Conservation (phyloP, 805 yeast species). For the Blastobotrys mokoenaii region DNA sequence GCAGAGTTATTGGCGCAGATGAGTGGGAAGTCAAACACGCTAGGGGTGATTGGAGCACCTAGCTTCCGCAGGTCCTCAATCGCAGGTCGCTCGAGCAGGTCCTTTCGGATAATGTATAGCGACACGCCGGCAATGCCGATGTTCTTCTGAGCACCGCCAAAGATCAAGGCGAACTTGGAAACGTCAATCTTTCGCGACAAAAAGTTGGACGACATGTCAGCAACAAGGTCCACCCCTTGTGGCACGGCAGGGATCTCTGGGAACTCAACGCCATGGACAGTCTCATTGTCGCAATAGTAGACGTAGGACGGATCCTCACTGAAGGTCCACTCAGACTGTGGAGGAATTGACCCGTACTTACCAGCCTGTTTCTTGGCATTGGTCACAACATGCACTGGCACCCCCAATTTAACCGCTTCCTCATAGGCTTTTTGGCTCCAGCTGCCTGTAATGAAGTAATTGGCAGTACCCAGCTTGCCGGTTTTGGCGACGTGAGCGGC, state of each 20-base stretch:
- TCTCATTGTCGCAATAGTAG: constrained; percentile 93
- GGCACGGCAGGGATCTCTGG: constrained; percentile 46
- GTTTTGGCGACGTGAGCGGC: constrained; percentile 66
- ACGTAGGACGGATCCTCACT: constrained; percentile 68
- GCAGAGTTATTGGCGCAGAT: constrained; percentile 86
- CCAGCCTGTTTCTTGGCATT: constrained; percentile 45
- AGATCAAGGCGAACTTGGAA: constrained; percentile 73
- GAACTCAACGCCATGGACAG: constrained; percentile 92
- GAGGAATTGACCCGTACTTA: constrained; percentile 63
- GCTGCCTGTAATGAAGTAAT: constrained; percentile 83
- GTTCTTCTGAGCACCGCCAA: constrained; percentile 98
- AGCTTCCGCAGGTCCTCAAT: constrained; percentile 51
- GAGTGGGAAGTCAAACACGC: constrained; percentile 79
- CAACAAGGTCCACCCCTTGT: constrained; percentile 71
- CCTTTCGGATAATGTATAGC: constrained; percentile 79
- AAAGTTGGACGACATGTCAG: constrained; percentile 92
- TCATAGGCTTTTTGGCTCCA: constrained; percentile 88
- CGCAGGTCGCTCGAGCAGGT: constrained; percentile 52
- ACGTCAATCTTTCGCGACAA: constrained; percentile 76
- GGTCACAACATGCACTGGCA: constrained; percentile 59
- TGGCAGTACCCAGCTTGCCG: constrained; percentile 71
- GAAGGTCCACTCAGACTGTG: constrained; percentile 54
- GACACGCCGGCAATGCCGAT: constrained; percentile 96
- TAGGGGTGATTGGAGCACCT: constrained; percentile 75
- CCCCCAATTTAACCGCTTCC: constrained; percentile 80